These are phyloP conservation scores for Polyporus arcularius DNA, from an alignment of 768 basidiomycete genomes.

Conservation along the genomic window DNA sequence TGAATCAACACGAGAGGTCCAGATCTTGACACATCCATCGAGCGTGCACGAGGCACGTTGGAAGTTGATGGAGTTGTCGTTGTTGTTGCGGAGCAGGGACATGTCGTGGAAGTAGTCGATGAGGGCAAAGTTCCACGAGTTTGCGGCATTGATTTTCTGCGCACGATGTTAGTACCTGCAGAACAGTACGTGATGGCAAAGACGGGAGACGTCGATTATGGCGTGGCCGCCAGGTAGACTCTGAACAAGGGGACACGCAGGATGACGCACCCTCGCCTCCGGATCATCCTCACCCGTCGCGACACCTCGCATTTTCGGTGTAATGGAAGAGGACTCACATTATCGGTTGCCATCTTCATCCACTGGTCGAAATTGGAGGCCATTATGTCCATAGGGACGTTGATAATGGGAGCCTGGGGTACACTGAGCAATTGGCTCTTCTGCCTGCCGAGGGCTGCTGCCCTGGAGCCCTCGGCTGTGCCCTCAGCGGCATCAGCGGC, in stretches of 20 bases:
- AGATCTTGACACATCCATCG: conserved; percentile 99
- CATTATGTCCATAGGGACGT: conserved; percentile 80
- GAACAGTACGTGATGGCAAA: conserved; percentile 9
- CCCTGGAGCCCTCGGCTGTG: conserved; percentile 17
- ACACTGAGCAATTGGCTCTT: conserved; percentile 65
- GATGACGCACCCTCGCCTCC: not conserved
- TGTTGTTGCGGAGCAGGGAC: conserved; percentile 89
- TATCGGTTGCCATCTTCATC: conserved; percentile 99
- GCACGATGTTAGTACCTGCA: conserved; percentile 13
- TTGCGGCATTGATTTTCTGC: conserved; percentile 98
- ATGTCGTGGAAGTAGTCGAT: conserved; percentile 99
- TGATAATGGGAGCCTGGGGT: conserved; percentile 54
- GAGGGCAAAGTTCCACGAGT: conserved; percentile 97
- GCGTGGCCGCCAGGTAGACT: not conserved
- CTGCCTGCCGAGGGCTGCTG: conserved; percentile 47
- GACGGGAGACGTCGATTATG: not conserved
- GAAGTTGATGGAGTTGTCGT: conserved; percentile 97
- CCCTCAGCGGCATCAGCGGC: conserved; percentile 45
- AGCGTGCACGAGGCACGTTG: conserved; percentile 97
- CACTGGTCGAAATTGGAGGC: conserved; percentile 96
- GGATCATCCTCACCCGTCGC: not conserved
- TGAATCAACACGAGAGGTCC: conserved; percentile 96
- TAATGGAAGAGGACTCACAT: conserved; percentile 56
- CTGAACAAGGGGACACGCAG: not conserved
- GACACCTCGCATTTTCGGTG: no score